phyloP scores from a whole-genome alignment of 208 protist genomes.

The Angomonas ambiguus region DNA sequence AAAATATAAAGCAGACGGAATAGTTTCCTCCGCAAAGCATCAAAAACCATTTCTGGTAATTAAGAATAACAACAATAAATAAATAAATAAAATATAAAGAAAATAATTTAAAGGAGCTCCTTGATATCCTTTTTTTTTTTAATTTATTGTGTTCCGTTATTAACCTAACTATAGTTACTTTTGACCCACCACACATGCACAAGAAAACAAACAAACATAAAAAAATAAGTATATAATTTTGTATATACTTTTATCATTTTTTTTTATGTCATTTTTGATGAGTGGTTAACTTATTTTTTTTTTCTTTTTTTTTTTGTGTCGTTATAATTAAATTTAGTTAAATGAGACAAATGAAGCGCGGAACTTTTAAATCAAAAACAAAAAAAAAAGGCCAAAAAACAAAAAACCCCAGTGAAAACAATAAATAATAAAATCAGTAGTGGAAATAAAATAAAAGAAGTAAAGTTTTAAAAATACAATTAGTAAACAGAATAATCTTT shows the following conservation, averaged over 20 bases:
- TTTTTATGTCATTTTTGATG: neutral
- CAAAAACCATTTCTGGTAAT: too few relatives aligned
- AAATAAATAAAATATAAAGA: neutral
- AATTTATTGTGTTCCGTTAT: neutral
- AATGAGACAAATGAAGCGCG: too few relatives aligned
- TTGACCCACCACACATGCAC: too few relatives aligned
- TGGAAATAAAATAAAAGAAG: neutral
- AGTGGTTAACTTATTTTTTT: too few relatives aligned
- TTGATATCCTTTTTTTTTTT: neutral
- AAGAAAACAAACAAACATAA: too few relatives aligned
- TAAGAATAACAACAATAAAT: neutral
- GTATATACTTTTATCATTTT: neutral
- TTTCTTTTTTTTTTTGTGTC: constrained; percentile 2
- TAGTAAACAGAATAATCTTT: too few relatives aligned
- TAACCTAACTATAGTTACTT: neutral
- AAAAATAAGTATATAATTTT: too few relatives aligned
- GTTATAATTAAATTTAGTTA: too few relatives aligned
- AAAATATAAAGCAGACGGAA: too few relatives aligned
- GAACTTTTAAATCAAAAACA: too few relatives aligned
- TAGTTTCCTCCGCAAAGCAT: too few relatives aligned
- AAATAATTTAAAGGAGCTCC: neutral
- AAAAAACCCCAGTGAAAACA: neutral
- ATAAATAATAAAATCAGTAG: neutral
- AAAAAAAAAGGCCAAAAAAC: neutral
- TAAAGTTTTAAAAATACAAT: too few relatives aligned